Base-by-base conservation (phyloP, 2,329 filamentous ascomycete genomes). In the Epichloe sibirici region DNA sequence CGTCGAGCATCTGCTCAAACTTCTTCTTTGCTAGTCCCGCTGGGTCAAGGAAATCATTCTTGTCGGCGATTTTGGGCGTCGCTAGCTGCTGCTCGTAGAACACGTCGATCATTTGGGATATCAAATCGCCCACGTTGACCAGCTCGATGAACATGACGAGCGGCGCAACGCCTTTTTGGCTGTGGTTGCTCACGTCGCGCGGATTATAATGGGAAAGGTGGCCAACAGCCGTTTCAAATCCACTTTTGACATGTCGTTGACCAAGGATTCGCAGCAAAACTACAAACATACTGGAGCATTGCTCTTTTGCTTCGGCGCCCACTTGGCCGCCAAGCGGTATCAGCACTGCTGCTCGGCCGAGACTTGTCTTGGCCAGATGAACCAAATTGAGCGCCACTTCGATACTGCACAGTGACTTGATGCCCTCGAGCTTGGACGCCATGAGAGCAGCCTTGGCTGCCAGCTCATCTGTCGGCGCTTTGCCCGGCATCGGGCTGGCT, bases 81-180 rank as follows among this genome's bases (percentile, higher is more conserved):
- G 90, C 82, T 31, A 98, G 79, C 70, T 98, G 93, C 70, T 97
- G 93, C 65, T 95, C 87, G 69, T 95, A 98, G 66, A 98, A 98
- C 37, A 98, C 90, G 65, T 98, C 93, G 54, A 98, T 82, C 93
- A 98, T 98, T 67, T 98, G 93, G 55, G 94, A 89, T 61, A 98
- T 98, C 53, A 98, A 76, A 66, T 98, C 93, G 54, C 93, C 93
- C 1, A 98, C 91, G 64, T 98, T 98, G 66, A 98, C 93, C 31
- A 98, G 79, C 70, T 98, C 93, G 56, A 98, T 82, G 62, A 98
- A 98, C 0, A 88, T 96, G 45, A 96, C 90, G 4, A 98, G 77
- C 2, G 93, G 93, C 51, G 90, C 89, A 7, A 96, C 90, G 1
- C 87, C 88, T 37, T 79, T 74, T 57, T 83, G 76, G 61, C 80